Percentiles rank a stretch among this genome's conserved stretches.
phyloP scores from a whole-genome alignment of 345 rosid species.

The Aquilaria sinensis region DNA sequence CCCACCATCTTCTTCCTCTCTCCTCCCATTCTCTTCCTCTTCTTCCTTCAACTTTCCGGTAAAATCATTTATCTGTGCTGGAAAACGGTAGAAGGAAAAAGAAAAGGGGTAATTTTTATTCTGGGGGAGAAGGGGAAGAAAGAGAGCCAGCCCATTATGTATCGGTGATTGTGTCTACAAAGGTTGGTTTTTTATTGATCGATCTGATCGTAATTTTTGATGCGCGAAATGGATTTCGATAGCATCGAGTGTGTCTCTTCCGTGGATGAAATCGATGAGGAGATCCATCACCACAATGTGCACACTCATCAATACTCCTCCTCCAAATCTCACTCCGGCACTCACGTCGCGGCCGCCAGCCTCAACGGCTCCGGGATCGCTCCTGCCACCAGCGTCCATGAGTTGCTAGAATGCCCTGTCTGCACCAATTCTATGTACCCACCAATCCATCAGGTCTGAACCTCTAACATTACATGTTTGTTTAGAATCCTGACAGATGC shows the following conservation, averaged over 20 bases:
- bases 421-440: slow-evolving; percentile 99
- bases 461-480: too few species aligned
- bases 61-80: not conserved
- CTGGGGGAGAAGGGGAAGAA: too few species aligned
- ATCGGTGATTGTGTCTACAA: not conserved
- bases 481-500: too few species aligned
- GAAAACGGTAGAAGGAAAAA: slow-evolving; percentile 10
- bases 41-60: slow-evolving; percentile 1
- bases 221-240: slow-evolving; percentile 56
- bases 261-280: slow-evolving; percentile 50
- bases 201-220: not conserved
- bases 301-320: slow-evolving; percentile 52
- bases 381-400: slow-evolving; percentile 90
- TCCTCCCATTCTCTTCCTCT: slow-evolving; percentile 15
- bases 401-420: slow-evolving; percentile 96
- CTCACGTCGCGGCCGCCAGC: slow-evolving; percentile 24
- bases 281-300: slow-evolving; percentile 41
- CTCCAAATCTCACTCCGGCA: slow-evolving; percentile 42
- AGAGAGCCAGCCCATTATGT: too few species aligned
- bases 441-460: slow-evolving; percentile 91
- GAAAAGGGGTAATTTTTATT: slow-evolving; percentile 2
- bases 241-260: slow-evolving; percentile 76
- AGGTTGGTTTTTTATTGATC: slow-evolving; percentile 5
- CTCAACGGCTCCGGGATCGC: slow-evolving; percentile 45
- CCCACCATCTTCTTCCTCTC: slow-evolving; percentile 9